Evolutionary conservation across 2,329 filamentous ascomycete genomes (phyloP).

Genomic region (Aspergillus awamori): DNA sequence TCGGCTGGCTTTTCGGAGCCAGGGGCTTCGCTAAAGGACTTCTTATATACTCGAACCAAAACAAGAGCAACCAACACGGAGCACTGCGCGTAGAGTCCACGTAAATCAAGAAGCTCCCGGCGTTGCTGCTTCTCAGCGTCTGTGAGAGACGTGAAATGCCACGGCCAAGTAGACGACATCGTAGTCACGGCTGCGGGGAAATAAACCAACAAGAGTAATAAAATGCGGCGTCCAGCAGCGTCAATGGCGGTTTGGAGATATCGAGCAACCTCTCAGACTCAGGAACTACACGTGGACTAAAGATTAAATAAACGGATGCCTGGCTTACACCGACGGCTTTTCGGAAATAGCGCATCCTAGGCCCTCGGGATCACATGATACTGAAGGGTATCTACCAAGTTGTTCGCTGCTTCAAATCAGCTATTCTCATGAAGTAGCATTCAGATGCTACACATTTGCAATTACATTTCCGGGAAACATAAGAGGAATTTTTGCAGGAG

Average conservation of each 20-base stretch:
- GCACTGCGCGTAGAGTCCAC: constrained; percentile 59
- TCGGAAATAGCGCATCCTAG: neutral
- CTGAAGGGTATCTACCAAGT: neutral
- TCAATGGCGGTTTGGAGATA: neutral
- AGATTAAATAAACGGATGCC: constrained; percentile 6
- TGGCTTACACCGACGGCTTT: constrained; percentile 8
- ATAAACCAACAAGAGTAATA: neutral
- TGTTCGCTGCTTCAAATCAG: neutral
- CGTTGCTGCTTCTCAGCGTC: constrained; percentile 54
- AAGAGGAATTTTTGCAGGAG: constrained; percentile 22
- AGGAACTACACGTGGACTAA: constrained; percentile 1
- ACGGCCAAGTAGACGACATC: constrained; percentile 45
- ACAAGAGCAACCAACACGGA: constrained; percentile 54
- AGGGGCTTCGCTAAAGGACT: constrained; percentile 10
- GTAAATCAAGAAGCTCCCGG: constrained; percentile 56
- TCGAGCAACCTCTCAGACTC: neutral
- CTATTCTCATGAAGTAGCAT: neutral
- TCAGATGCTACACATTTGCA: constrained; percentile 1
- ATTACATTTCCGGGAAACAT: neutral
- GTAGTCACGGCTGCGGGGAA: neutral
- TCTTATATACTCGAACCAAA: constrained; percentile 38
- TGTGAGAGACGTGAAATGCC: constrained; percentile 57
- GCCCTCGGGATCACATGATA: constrained; percentile 4
- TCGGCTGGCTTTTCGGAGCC: constrained; percentile 7
- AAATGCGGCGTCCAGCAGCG: too few relatives aligned